Percentiles rank a stretch among this genome's conserved stretches.
Conservation (phyloP, 129 eudicot genomes). For the Escallonia rubra region DNA sequence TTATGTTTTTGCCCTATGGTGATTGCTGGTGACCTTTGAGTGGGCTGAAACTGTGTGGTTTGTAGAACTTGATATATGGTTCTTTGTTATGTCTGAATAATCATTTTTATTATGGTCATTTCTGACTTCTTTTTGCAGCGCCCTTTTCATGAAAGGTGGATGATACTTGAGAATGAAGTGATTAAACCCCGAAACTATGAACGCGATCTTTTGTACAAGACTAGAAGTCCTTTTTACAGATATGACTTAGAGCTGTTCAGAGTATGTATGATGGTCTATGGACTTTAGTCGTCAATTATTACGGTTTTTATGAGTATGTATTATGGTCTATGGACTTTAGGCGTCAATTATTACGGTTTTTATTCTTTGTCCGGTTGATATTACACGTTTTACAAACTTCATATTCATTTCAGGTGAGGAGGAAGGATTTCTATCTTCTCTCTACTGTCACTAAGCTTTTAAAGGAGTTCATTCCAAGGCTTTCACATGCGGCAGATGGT, state of each 20-base stretch:
- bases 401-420: constrained; percentile 41
- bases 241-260: constrained; percentile 63
- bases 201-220: constrained; percentile 39
- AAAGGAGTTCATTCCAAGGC: constrained; percentile 60
- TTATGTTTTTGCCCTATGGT: background rate
- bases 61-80: background rate
- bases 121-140: constrained; percentile 34
- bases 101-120: background rate
- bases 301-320: constrained; percentile 51
- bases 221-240: constrained; percentile 48
- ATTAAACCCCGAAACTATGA: constrained; percentile 59
- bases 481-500: constrained; percentile 70
- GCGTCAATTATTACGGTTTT: background rate
- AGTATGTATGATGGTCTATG: constrained; percentile 21
- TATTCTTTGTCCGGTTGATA: background rate
- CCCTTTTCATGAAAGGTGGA: constrained; percentile 66
- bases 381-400: background rate
- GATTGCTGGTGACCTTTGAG: background rate
- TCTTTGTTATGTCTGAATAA: background rate
- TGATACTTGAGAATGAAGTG: constrained; percentile 70
- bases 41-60: background rate
- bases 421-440: constrained; percentile 67
- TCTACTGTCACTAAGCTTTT: constrained; percentile 57
- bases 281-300: background rate
- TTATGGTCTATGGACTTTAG: background rate